Conservation (phyloP, 73 alveolate species). For the Paramecium sexaurelia region DNA sequence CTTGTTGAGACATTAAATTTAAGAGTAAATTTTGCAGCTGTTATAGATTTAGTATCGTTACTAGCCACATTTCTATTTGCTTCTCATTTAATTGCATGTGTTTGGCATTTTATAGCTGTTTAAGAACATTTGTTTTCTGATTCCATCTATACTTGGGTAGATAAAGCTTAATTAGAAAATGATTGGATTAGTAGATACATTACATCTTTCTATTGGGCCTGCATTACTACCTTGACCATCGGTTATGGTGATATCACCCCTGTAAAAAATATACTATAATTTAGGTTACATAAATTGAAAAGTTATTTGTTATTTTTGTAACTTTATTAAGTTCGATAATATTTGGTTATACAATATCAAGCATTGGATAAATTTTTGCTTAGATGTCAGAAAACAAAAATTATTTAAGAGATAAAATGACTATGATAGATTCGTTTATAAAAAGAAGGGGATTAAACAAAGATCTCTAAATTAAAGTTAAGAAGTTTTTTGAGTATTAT, state of each 20-base stretch:
- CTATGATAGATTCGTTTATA: not conserved
- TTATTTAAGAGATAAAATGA: constrained; percentile 49
- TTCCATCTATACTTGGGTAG: constrained; percentile 23
- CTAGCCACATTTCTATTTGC: constrained; percentile 26
- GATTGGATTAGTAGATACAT: constrained; percentile 43
- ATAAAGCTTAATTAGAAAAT: not conserved
- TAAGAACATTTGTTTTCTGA: not conserved
- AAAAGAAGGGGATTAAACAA: constrained; percentile 47
- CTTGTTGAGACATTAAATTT: constrained; percentile 2
- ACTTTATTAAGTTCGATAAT: constrained; percentile 43
- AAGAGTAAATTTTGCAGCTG: constrained; percentile 46
- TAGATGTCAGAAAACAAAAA: constrained; percentile 38
- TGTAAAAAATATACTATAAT: not conserved
- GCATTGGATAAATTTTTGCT: constrained; percentile 58
- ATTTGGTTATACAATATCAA: constrained; percentile 56
- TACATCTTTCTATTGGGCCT: constrained; percentile 57
- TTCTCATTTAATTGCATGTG: constrained; percentile 42
- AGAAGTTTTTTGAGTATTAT: constrained; percentile 57
- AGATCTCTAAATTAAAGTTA: constrained; percentile 57
- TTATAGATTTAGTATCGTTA: not conserved
- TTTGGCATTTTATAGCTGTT: constrained; percentile 55
- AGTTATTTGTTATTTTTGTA: constrained; percentile 24
- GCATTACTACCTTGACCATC: constrained; percentile 39
- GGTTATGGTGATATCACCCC: constrained; percentile 47
- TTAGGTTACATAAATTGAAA: constrained; percentile 30